Base-by-base conservation (phyloP, 768 basidiomycete genomes). In the Boletus barrowsii region DNA sequence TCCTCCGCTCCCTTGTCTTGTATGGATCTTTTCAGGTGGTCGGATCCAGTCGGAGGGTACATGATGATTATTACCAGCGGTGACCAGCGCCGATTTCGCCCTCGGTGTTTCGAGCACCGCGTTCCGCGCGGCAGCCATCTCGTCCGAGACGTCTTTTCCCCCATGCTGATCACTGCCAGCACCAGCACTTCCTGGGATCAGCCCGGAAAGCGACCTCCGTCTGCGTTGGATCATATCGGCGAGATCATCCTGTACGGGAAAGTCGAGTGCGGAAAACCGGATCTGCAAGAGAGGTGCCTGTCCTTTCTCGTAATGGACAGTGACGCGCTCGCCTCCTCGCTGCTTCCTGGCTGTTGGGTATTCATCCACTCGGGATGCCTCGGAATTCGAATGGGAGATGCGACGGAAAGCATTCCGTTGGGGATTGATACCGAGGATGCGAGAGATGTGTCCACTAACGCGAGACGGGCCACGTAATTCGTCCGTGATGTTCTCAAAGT, bases 391-490 rank as follows among this genome's bases (percentile, higher is more conserved):
- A 15, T 77, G 82, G 0, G 83, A 73, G n/a, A 85, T 61, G 58
- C 78, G 78, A 20, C 70, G 78, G 68, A 87, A 83, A 18, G 79
- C 79, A 60, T 76, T 82, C 26, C 79, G 77, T 41, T 20, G 47
- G 5, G 82, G 82, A 56, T 82, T 80, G 44, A 83, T 77, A 42
- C 86, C 83, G 49, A 83, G 63, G 29, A 72, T 62, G 17, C 66
- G 73, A 22, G 81, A 79, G 40, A 73, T 65, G 42, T 72, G 71
- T 29, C 55, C 67, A 30, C 55, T 30, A 32, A 61, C 40, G 37
- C 57, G 57, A 44, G 61, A 60, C 30, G 44, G 53, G 43, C 62
- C 62, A 22, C 54, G 61, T 39, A 77, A 61, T 63, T 81, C 80
- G 18, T 71, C 66, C 10, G 63, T 54, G 54, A 85, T 70, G n/a